Base-by-base conservation (phyloP, 1,284 basidiomycete genomes). In the Trichosporon asahii region DNA sequence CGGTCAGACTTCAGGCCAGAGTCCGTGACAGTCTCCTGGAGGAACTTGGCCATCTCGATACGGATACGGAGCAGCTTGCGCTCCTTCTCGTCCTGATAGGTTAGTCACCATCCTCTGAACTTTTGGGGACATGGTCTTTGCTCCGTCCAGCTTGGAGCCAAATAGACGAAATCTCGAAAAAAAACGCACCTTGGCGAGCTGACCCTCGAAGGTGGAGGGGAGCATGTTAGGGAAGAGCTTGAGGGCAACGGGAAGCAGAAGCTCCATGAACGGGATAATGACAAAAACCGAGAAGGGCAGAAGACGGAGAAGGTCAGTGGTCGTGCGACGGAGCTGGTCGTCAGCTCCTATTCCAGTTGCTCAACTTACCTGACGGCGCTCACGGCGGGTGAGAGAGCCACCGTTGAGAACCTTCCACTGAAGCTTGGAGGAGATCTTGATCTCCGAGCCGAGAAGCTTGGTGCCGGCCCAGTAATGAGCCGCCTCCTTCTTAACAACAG, bases 151-250 rank as follows among this genome's bases (percentile, higher is more conserved):
- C 27, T n/a, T n/a, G 57, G 18, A 33, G 11, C 27, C 15, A 23
- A 44, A 29, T 2, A 35, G 25, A 9, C 29, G 3, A 37, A 21
- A 25, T 9, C 15, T 27, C 9, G 1, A 21, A 40, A 2, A 5
- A 21, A 31, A 35, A 85, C 90, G 77, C 76, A 93, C 93, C 66
- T 90, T 91, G 64, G 93, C 90, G 78, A 92, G 97, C 84, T 98
- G 96, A 86, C 98, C 95, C 83, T 98, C 95, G 73, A 99, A 99
- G 0, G 96, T 99, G 0, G 93, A 95, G 0, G 96, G 97, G 4
- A 99, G 89, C 94, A 99, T 98, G 84, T 94, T 98, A 29, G 96
- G 96, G 88, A 99, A 99, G 65, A 99, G 85, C 84, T 96, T 97
- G 76, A 99, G 88, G 0, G 95, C 95, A 40, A 99, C 93, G 2